Conservation (phyloP, 768 basidiomycete species). For the Boletales sp. region DNA sequence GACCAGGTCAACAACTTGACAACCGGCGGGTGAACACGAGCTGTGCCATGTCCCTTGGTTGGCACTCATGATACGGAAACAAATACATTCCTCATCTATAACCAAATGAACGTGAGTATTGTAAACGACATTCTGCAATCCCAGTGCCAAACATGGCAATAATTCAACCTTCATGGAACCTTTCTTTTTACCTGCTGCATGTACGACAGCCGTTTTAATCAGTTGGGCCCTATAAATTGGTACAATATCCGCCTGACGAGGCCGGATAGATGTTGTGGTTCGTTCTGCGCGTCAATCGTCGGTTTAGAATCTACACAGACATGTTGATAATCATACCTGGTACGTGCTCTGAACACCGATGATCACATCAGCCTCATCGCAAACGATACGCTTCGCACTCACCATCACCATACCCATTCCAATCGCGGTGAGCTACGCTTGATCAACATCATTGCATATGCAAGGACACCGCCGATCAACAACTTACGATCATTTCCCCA, state of each 20-base stretch:
- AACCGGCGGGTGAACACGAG: no score
- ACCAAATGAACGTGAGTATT: no score
- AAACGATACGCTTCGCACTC: constrained; percentile 14
- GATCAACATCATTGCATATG: constrained; percentile 8
- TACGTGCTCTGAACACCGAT: constrained; percentile 59
- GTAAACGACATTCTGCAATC: no score
- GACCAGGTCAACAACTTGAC: no score
- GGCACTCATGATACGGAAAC: no score
- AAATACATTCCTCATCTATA: no score
- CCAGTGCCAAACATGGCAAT: no score
- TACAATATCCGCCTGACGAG: constrained; percentile 79
- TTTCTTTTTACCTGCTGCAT: no score
- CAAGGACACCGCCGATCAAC: neutral
- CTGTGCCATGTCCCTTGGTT: no score
- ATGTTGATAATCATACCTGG: constrained; percentile 40
- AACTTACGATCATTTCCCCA: constrained; percentile 62
- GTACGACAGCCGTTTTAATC: neutral
- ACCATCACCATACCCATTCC: constrained; percentile 95
- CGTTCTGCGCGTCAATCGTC: constrained; percentile 36
- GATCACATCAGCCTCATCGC: constrained; percentile 8
- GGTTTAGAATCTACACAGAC: neutral
- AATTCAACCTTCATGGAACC: no score
- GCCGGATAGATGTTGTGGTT: constrained; percentile 79
- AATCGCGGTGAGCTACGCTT: constrained; percentile 52
- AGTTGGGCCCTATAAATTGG: constrained; percentile 89